These are phyloP conservation scores for Cryptococcus sp. DNA, from an alignment of 1,284 basidiomycete species.

Conservation along the genomic window DNA sequence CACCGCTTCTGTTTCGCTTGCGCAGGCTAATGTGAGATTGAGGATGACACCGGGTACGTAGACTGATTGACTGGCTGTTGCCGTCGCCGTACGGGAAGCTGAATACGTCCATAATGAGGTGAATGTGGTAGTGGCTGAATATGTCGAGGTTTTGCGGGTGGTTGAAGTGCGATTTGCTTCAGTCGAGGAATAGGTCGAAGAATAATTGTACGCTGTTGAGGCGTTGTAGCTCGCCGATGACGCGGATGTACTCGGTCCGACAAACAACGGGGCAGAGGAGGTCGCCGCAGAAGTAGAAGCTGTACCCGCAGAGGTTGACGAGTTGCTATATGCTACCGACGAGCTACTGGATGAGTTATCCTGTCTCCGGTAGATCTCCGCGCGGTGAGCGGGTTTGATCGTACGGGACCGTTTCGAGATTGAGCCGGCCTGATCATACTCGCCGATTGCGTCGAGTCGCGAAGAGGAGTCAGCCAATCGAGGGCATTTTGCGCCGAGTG, in stretches of 20 bases:
- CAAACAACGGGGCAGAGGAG: conserved; percentile 6
- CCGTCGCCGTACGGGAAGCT: conserved; percentile 9
- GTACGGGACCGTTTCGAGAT: neutral
- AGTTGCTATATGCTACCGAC: neutral
- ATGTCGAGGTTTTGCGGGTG: conserved; percentile 11
- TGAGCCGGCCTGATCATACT: neutral
- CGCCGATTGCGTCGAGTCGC: neutral
- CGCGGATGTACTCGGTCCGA: conserved; percentile 7
- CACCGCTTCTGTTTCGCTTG: conserved; percentile 38
- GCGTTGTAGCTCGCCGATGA: conserved; percentile 4
- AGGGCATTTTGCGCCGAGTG: conserved; percentile 4
- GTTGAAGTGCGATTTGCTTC: neutral
- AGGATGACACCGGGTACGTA: conserved; percentile 44
- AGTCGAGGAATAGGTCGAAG: conserved; percentile 1
- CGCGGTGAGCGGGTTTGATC: neutral
- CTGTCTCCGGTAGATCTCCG: neutral
- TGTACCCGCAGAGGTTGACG: neutral
- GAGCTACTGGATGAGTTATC: neutral
- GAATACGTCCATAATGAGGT: conserved; percentile 21
- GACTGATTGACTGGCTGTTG: conserved; percentile 22
- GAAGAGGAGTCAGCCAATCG: neutral
- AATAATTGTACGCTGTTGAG: conserved; percentile 4
- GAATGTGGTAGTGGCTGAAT: conserved; percentile 14
- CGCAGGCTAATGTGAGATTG: conserved; percentile 37
- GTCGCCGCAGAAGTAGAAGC: neutral